Evolutionary conservation across 2,329 filamentous ascomycete genomes (phyloP).

Genomic region (Cladophialophora carrionii): DNA sequence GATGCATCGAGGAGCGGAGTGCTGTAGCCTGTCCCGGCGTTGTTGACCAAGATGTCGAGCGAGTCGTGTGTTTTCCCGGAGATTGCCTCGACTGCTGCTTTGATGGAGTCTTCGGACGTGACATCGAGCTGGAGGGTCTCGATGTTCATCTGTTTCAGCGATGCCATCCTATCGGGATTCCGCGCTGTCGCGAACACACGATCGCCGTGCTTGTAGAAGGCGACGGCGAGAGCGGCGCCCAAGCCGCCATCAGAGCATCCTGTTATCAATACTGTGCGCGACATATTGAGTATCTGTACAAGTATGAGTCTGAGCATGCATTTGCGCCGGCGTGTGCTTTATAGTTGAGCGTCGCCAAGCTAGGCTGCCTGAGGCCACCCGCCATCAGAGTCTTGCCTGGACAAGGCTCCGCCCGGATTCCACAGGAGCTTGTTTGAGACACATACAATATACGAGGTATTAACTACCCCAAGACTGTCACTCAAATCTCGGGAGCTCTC

Average conservation of each 20-base stretch:
- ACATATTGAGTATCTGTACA: background rate
- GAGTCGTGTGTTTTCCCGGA: constrained; percentile 31
- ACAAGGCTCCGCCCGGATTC: background rate
- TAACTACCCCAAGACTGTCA: background rate
- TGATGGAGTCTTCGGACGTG: constrained; percentile 39
- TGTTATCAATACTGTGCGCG: constrained; percentile 32
- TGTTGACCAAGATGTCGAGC: constrained; percentile 53
- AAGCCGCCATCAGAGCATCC: constrained; percentile 48
- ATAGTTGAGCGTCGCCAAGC: background rate
- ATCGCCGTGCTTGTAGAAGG: constrained; percentile 44
- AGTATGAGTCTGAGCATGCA: background rate
- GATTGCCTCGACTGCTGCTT: constrained; percentile 41
- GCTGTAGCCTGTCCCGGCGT: constrained; percentile 46
- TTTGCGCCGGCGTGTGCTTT: background rate
- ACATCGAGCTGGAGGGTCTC: constrained; percentile 44
- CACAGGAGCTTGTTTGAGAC: background rate
- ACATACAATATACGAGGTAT: background rate
- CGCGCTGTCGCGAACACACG: constrained; percentile 51
- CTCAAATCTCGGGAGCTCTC: background rate
- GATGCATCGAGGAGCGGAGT: constrained; percentile 41
- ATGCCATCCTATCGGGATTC: constrained; percentile 42
- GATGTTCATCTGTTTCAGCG: constrained; percentile 36
- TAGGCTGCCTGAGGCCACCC: background rate
- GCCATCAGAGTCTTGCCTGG: background rate
- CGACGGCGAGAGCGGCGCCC: constrained; percentile 47